phyloP scores from a whole-genome alignment of 1,139 yeast genomes.

The Saccharomyces hybrid region DNA sequence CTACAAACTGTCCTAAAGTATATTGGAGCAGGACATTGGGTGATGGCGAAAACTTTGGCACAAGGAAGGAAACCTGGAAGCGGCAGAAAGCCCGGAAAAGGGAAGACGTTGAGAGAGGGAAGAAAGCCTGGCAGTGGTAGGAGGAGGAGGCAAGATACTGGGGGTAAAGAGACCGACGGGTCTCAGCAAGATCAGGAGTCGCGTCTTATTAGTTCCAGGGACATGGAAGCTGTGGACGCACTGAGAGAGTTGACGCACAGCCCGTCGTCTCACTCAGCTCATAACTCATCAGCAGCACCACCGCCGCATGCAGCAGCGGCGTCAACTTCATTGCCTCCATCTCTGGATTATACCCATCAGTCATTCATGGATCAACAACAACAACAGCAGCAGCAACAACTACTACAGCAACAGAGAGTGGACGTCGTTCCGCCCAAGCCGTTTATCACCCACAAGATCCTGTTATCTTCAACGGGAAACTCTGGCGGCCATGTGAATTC shows the following conservation, averaged over 20 bases:
- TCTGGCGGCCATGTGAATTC: slow-evolving; percentile 1
- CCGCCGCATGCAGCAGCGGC: slow-evolving; percentile 2
- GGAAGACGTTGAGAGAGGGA: slow-evolving; percentile 35
- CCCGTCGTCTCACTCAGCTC: slow-evolving; percentile 5
- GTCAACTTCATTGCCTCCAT: neutral
- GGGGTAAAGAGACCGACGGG: slow-evolving; percentile 1
- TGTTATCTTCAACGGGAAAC: slow-evolving; percentile 4
- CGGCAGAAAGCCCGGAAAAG: slow-evolving; percentile 37
- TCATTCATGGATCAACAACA: neutral
- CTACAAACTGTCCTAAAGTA: neutral
- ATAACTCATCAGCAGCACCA: neutral
- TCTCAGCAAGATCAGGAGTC: slow-evolving; percentile 2
- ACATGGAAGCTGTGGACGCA: slow-evolving; percentile 16
- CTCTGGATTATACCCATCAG: neutral
- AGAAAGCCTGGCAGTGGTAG: slow-evolving; percentile 37
- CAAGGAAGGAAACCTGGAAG: slow-evolving; percentile 37
- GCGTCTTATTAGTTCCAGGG: slow-evolving; percentile 6
- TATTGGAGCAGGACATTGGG: neutral
- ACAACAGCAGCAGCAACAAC: slow-evolving; percentile 3
- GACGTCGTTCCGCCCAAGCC: neutral
- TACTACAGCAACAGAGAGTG: slow-evolving; percentile 2
- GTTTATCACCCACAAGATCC: neutral
- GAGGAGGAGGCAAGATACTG: slow-evolving; percentile 23
- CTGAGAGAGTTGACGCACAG: slow-evolving; percentile 14
- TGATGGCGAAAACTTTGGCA: slow-evolving; percentile 36